Conservation (phyloP, 2,329 filamentous ascomycete genomes). For the Neodidymelliopsis sp. region DNA sequence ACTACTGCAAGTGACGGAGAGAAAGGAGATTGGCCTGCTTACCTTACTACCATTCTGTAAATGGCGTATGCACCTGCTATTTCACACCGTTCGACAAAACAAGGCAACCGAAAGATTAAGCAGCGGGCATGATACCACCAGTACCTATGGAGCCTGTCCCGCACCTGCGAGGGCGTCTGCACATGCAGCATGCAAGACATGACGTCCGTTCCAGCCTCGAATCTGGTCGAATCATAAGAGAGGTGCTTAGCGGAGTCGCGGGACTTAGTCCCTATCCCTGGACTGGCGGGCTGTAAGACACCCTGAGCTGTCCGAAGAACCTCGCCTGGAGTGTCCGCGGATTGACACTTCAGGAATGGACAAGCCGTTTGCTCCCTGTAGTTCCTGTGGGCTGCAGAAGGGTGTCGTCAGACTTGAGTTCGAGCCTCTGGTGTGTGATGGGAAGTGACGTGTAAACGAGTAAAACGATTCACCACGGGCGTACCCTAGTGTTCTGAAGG, state of each 20-base stretch:
- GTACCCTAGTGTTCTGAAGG: constrained; percentile 10
- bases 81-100: constrained; percentile 34
- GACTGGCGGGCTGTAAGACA: constrained; percentile 6
- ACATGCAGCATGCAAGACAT: constrained; percentile 21
- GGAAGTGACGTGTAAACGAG: constrained; percentile 14
- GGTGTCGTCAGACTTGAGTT: constrained; percentile 9
- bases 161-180: constrained; percentile 13
- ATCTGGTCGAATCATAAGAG: constrained; percentile 9
- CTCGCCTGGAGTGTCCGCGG: constrained; percentile 6
- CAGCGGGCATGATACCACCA: constrained; percentile 18
- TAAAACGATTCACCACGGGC: constrained; percentile 11
- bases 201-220: constrained; percentile 15
- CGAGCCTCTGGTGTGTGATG: constrained; percentile 1
- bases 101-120: constrained; percentile 17
- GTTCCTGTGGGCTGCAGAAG: constrained; percentile 1
- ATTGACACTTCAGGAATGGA: not conserved
- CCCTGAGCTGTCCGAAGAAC: not conserved
- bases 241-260: constrained; percentile 17
- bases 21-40: constrained; percentile 23
- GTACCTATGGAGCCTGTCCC: constrained; percentile 14
- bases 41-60: constrained; percentile 16
- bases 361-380: not conserved
- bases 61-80: constrained; percentile 26
- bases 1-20: constrained; percentile 16
- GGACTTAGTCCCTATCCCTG: constrained; percentile 16